Evolutionary conservation across 108 stramenopile genomes (phyloP).

Genomic region (Parietichytrium sp.): DNA sequence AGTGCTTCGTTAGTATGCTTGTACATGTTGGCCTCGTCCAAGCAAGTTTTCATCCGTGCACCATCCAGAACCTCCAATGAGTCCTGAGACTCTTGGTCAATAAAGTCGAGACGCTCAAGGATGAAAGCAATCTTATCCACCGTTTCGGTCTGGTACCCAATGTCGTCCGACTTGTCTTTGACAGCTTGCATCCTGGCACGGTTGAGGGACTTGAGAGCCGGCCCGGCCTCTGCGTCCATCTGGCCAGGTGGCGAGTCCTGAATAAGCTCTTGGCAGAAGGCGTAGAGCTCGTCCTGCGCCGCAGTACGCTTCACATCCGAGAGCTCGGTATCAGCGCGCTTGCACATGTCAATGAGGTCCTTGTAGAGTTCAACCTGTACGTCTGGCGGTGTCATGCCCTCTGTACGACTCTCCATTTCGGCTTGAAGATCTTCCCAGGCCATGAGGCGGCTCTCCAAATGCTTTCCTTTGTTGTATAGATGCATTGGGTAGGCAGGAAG

Average conservation of each 20-base stretch:
- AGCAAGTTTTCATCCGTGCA: neutral
- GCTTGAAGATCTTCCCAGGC: constrained; percentile 9
- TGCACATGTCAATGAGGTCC: constrained; percentile 29
- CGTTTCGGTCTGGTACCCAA: neutral
- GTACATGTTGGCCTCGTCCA: constrained; percentile 19
- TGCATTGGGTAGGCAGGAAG: constrained; percentile 35
- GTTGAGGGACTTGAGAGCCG: constrained; percentile 23
- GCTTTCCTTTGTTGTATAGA: constrained; percentile 12
- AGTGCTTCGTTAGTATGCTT: constrained; percentile 8
- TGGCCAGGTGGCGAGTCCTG: neutral
- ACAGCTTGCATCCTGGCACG: constrained; percentile 1
- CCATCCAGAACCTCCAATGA: neutral
- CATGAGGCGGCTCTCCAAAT: neutral
- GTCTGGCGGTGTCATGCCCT: neutral
- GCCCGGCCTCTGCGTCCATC: constrained; percentile 12
- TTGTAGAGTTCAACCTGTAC: constrained; percentile 24
- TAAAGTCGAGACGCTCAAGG: neutral
- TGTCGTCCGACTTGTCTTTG: neutral
- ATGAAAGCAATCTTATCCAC: constrained; percentile 14
- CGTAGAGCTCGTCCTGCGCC: constrained; percentile 35
- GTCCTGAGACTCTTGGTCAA: neutral
- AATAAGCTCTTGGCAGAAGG: neutral
- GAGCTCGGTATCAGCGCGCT: constrained; percentile 1
- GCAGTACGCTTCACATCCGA: constrained; percentile 15
- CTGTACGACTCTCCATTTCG: neutral